A percentile compares a stretch with the other conserved stretches of the same genome.
phyloP scores from a whole-genome alignment of 2,329 filamentous ascomycete species.

The Pyrenophora tritici-repentis region DNA sequence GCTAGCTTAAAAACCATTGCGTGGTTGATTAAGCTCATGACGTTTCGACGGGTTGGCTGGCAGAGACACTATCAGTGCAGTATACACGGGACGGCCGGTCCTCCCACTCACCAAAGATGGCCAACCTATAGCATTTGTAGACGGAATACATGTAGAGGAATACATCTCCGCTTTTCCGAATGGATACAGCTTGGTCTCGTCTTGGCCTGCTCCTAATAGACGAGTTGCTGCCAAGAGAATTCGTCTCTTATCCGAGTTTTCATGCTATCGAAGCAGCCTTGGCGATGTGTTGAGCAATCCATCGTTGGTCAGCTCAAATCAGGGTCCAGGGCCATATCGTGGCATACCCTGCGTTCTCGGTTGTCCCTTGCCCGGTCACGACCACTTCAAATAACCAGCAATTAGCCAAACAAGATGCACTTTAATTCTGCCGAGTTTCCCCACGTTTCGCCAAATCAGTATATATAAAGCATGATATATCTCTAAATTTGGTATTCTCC shows the following conservation, averaged over 20 bases:
- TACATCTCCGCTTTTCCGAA: constrained; percentile 1
- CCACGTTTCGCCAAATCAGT: constrained; percentile 28
- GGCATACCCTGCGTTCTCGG: constrained; percentile 29
- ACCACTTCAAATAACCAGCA: constrained; percentile 39
- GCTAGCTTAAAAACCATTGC: background rate
- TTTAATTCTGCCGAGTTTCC: constrained; percentile 32
- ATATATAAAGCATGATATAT: constrained; percentile 1
- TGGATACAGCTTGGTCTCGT: background rate
- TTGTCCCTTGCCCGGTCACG: constrained; percentile 32
- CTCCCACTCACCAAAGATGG: constrained; percentile 5
- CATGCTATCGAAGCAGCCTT: constrained; percentile 11
- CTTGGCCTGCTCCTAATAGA: constrained; percentile 3
- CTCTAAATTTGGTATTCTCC: constrained; percentile 25
- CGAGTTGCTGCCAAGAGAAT: constrained; percentile 11
- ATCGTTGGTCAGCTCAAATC: constrained; percentile 15
- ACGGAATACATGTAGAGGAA: background rate
- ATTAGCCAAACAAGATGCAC: constrained; percentile 41
- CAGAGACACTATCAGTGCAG: background rate
- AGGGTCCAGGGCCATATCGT: constrained; percentile 30
- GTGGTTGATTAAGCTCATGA: background rate
- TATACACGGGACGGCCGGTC: background rate
- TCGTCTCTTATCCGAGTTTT: constrained; percentile 26
- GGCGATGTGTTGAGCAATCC: constrained; percentile 16
- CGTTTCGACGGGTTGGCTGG: background rate
- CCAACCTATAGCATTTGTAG: background rate